Base-by-base conservation (phyloP, 306 rosid species). In the Rosa multiflora region DNA sequence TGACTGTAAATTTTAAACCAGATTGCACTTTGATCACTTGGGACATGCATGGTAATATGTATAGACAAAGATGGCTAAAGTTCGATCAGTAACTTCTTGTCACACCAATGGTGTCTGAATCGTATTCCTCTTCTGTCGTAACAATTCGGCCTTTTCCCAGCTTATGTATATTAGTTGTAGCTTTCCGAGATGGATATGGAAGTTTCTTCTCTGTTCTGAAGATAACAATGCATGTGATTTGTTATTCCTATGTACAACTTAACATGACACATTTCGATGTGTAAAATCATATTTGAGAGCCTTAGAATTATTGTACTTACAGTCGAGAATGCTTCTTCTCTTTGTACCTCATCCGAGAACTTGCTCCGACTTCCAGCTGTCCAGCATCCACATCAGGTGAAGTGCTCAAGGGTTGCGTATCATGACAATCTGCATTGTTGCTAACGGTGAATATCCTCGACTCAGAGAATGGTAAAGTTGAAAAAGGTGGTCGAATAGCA, bases 151-250 rank as follows among this genome's bases (percentile, higher is more conserved):
- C 90, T 73, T 86, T 88, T 71, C 77, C 82, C 40, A 84, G 82
- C 82, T 71, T 86, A 74, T 83, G 85, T 58, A 79, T 51, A 51
- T 81, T 84, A 62, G 84, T 78, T 70, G 77, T 82, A 52, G 83
- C 77, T 88, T 88, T 88, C 72, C 83, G 74, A 79, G 87, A 77
- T 48, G 86, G 82, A 68, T 79, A 76, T 64, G 78, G 69, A 61
- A 72, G 74, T 76, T 92, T 84, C 70, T 79, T 89, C 75, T 89
- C 85, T 53, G 72, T 85, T 86, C 92, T 92, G 88, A 73, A 80
- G 67, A 78, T 59, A 53, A 58, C 73, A 82, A 42, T n/a, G 12
- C 29, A 56, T 32, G 67, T 5, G n/a, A 39, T 69, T 21, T 53
- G 49, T n/a, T 58, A 58, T 58, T 12, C 32, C 1, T 23, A 64